Percentiles rank a stretch among this genome's conserved stretches.
phyloP scores from a whole-genome alignment of 1,284 basidiomycete genomes.

The Coriolopsis trogii region DNA sequence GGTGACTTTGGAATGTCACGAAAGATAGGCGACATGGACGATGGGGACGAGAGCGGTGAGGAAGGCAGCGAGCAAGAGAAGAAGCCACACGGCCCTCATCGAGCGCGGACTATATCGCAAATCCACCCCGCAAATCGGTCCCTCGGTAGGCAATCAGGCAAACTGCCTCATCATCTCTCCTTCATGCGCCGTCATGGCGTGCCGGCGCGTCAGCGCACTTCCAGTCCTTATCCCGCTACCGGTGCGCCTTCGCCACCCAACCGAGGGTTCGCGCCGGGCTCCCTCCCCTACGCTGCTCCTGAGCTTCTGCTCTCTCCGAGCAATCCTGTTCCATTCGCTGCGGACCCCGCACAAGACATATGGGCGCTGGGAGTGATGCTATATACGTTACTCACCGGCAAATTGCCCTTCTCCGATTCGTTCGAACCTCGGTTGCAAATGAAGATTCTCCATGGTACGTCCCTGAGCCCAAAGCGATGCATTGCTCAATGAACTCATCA shows the following conservation, averaged over 20 bases:
- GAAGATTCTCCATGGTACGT: slow-evolving; percentile 84
- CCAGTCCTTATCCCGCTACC: slow-evolving; percentile 50
- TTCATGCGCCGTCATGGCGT: slow-evolving; percentile 40
- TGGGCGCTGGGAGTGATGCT: slow-evolving; percentile 93
- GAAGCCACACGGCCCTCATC: slow-evolving; percentile 17
- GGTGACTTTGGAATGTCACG: slow-evolving; percentile 84
- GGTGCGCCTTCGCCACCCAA: slow-evolving; percentile 30
- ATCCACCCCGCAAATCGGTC: slow-evolving; percentile 22
- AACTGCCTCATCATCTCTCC: slow-evolving; percentile 38
- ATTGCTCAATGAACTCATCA: slow-evolving; percentile 10
- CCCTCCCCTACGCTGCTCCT: slow-evolving; percentile 88
- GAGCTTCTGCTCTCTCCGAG: slow-evolving; percentile 60
- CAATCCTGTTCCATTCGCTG: slow-evolving; percentile 33
- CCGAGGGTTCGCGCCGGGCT: slow-evolving; percentile 73
- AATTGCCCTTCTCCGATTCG: slow-evolving; percentile 82
- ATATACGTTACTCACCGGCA: slow-evolving; percentile 80
- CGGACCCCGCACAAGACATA: slow-evolving; percentile 82
- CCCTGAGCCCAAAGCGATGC: neutral
- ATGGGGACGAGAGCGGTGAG: slow-evolving; percentile 35
- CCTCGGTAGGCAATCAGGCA: slow-evolving; percentile 24
- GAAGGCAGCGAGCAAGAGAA: slow-evolving; percentile 32
- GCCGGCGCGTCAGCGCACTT: slow-evolving; percentile 56
- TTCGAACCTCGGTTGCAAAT: slow-evolving; percentile 90
- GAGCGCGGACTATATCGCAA: slow-evolving; percentile 26
- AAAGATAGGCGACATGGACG: slow-evolving; percentile 51